These are phyloP conservation scores for Sporothrix pseudoabietina DNA, from an alignment of 2,329 filamentous ascomycete genomes.

Conservation along the genomic window DNA sequence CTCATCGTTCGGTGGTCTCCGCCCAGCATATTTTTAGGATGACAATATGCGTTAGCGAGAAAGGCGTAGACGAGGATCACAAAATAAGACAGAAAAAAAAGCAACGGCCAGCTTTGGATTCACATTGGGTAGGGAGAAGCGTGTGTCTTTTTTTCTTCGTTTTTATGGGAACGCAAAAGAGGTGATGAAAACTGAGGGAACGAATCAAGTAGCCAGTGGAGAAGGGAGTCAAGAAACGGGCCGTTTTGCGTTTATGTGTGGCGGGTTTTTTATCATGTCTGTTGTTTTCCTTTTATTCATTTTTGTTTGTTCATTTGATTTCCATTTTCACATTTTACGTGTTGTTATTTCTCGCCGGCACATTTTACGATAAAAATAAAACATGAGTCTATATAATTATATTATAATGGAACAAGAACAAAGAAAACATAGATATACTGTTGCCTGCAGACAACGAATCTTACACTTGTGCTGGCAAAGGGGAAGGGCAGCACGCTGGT, in stretches of 20 bases:
- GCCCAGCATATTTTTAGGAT: conserved; percentile 40
- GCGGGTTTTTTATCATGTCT: not conserved
- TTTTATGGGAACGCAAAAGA: not conserved
- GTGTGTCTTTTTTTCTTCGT: not conserved
- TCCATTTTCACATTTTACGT: not conserved
- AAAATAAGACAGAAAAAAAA: not conserved
- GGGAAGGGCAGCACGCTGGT: not conserved
- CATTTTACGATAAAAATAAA: conserved; percentile 8
- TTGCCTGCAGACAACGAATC: not conserved
- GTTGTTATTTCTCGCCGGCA: conserved; percentile 6
- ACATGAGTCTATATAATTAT: not conserved
- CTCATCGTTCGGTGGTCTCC: conserved; percentile 54
- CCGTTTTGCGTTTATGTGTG: conserved; percentile 4
- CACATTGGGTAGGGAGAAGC: conserved; percentile 28
- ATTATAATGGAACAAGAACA: not conserved
- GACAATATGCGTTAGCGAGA: not conserved
- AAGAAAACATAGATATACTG: too few relatives aligned
- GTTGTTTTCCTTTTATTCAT: not conserved
- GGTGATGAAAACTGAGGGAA: not conserved
- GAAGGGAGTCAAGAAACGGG: conserved; percentile 3
- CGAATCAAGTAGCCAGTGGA: not conserved
- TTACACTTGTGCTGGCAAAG: not conserved
- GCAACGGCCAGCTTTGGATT: not conserved
- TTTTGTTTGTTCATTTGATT: conserved; percentile 1
- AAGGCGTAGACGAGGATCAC: not conserved